Base-by-base conservation (phyloP, 106 monocot species). In the Allium cepa region DNA sequence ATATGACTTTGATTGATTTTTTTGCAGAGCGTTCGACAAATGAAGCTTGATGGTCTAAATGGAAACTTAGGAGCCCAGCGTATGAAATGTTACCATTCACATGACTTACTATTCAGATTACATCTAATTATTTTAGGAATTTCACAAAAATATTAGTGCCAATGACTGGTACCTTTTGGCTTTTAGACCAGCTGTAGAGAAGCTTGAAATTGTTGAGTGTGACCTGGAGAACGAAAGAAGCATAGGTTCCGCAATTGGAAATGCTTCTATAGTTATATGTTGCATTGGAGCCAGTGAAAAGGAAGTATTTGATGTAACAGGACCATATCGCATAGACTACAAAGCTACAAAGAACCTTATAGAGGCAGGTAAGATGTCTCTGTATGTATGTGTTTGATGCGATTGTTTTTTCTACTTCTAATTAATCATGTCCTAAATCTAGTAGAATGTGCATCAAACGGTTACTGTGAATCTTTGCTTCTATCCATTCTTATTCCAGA, bases 271-370 rank as follows among this genome's bases (percentile, higher is more conserved):
- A 56, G 91, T 96, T 18, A 78, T 86, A 59, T 96, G 96, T 57
- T 91, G 91, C 84, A 96, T 96, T 71, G 96, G 96, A 72, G 96
- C 96, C 22, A 84, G 91, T 59, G 96, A 96, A 60, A 96, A 91
- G 79, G 96, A 96, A 52, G 50, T 96, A 55, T 71, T 88, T 61
- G 91, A 96, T 77, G 64, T 96, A 65, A 88, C 91, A 52, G 96
- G 96, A 48, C 96, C 96, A 55, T 91, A 88, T 67, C 91, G 91
- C 26, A 96, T 96, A 47, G 96, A 96, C 69, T 96, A 86, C 48
- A 76, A 80, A 72, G 96, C 96, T 73, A 82, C 88, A 8, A 74
- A 79, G 52, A 96, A 86, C 62, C 84, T 96, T 22, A 86, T 91
- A 15, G 71, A 88, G 47, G 85, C 88, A 80, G 95, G 91, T 88